Percentiles rank a stretch among this genome's conserved stretches.
phyloP scores from a whole-genome alignment of 1,284 basidiomycete genomes.

The Polyporus tsugae region DNA sequence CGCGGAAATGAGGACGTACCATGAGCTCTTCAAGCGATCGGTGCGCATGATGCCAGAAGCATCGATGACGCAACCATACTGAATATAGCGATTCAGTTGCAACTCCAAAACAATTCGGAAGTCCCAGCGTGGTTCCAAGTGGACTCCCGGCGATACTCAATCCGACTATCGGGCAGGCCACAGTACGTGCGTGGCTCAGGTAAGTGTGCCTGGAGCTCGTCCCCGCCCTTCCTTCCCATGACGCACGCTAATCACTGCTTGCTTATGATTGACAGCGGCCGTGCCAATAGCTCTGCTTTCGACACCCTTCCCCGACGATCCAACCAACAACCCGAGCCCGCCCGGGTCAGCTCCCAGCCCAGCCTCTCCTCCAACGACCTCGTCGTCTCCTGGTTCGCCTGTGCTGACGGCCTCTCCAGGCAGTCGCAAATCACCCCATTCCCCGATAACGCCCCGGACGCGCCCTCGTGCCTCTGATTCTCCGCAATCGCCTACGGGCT shows the following conservation, averaged over 20 bases:
- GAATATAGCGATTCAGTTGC: conserved; percentile 34
- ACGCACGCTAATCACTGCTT: conserved; percentile 14
- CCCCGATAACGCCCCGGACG: conserved; percentile 27
- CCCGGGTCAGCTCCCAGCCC: conserved; percentile 27
- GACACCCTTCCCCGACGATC: conserved; percentile 23
- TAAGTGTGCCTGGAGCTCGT: conserved; percentile 10
- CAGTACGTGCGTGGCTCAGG: conserved; percentile 33
- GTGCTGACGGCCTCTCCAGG: conserved; percentile 28
- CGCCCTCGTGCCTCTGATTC: conserved; percentile 28
- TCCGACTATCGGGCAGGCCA: conserved; percentile 45
- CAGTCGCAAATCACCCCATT: conserved; percentile 25
- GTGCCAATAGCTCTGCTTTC: conserved; percentile 26
- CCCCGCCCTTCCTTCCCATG: conserved; percentile 7
- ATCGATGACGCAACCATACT: conserved; percentile 17
- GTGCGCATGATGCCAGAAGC: conserved; percentile 47
- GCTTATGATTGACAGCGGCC: conserved; percentile 18
- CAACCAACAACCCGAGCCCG: conserved; percentile 29
- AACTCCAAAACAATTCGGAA: conserved; percentile 40
- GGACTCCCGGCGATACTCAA: conserved; percentile 43
- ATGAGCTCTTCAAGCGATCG: conserved; percentile 59
- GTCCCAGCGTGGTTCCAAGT: conserved; percentile 49
- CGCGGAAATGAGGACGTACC: conserved; percentile 53
- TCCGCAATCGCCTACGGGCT: conserved; percentile 24
- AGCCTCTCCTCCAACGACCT: conserved; percentile 21
- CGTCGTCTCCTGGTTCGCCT: conserved; percentile 25